Base-by-base conservation (phyloP, 225 moss, liverwort and hornwort genomes). In the Anthoceros angustus region DNA sequence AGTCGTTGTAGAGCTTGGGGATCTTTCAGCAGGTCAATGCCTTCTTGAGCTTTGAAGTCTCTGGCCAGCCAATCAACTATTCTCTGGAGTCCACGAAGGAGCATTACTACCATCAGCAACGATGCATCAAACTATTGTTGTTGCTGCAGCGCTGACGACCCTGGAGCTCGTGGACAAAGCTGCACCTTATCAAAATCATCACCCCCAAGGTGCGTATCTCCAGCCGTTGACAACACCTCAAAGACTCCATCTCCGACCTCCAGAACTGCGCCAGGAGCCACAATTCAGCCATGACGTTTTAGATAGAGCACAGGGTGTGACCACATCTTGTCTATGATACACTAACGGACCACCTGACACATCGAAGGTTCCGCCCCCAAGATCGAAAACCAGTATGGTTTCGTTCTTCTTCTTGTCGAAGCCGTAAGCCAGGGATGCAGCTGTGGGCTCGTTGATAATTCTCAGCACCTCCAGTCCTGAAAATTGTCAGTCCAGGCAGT, bases 101-200 rank as follows among this genome's bases (percentile, higher is more conserved):
- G 45, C 45, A 46, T 5, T 46, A 5, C 45, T 46, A 46, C 11
- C 45, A 46, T 46, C 45, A 46, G 45, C 45, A 10, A 16, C 10
- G 45, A 11, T 2, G 12, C 45, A 46, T 10, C 16, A 16, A 46
- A 2, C 12, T 46, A 11, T 10, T 46, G 45, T 32, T 32, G 32
- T 32, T 32, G 4, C 62, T 0, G 10, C 4, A 26, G 8, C 5
- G 32, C 2, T 32, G 4, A 32, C 25, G 4, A 9, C 0, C 4
- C n/a, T 21, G 6, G 5, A 15, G 43, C 0, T 14, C 6, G 24
- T 12, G 26, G 0, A 49, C 6, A 16, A 43, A 5, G 25, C 41
- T 55, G 2, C 62, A 89, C 93, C 90, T 95, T 90, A 26, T 94
- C 94, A 72, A 95, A 95, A 70, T 95, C 94, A 62, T 95, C 94